These are phyloP conservation scores for Mortierella sp. DNA, from an alignment of 371 early-diverging fungal genomes.

Conservation along the genomic window DNA sequence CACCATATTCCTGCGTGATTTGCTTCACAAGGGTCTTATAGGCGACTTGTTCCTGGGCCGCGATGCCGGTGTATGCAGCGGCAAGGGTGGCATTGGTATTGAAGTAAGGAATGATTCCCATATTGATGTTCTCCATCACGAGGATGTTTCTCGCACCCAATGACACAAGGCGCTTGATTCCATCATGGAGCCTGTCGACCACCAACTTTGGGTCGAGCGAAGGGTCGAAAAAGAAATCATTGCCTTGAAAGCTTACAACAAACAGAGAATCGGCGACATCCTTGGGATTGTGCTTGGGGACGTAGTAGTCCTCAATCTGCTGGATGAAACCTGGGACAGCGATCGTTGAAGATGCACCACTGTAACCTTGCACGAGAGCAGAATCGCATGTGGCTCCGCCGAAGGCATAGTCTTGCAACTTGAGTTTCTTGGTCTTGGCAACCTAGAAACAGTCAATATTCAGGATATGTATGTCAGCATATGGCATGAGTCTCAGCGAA, in stretches of 20 bases:
- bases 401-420: conserved; percentile 38
- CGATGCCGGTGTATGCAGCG: conserved; percentile 1
- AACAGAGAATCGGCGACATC: conserved; percentile 12
- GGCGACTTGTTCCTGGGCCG: conserved; percentile 9
- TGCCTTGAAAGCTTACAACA: conserved; percentile 42
- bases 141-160: conserved; percentile 25
- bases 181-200: conserved; percentile 14
- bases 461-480: not conserved
- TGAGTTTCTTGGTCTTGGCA: conserved; percentile 10
- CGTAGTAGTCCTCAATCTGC: conserved; percentile 32
- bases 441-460: not conserved
- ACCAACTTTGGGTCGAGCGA: conserved; percentile 6
- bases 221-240: conserved; percentile 38
- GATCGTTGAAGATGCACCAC: conserved; percentile 15
- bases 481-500: too few species aligned
- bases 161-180: conserved; percentile 22
- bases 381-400: conserved; percentile 50
- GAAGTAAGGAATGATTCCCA: conserved; percentile 33
- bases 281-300: not conserved
- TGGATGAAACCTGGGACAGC: conserved; percentile 50
- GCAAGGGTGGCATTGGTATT: conserved; percentile 7
- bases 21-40: conserved; percentile 10
- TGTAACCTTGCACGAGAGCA: conserved; percentile 26
- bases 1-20: conserved; percentile 10
- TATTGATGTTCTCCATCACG: conserved; percentile 26